Percentiles rank a stretch among this genome's conserved stretches.
These are phyloP conservation scores for Toxoplasma gondii DNA, from an alignment of 169 alveolate genomes.

Conservation along the genomic window DNA sequence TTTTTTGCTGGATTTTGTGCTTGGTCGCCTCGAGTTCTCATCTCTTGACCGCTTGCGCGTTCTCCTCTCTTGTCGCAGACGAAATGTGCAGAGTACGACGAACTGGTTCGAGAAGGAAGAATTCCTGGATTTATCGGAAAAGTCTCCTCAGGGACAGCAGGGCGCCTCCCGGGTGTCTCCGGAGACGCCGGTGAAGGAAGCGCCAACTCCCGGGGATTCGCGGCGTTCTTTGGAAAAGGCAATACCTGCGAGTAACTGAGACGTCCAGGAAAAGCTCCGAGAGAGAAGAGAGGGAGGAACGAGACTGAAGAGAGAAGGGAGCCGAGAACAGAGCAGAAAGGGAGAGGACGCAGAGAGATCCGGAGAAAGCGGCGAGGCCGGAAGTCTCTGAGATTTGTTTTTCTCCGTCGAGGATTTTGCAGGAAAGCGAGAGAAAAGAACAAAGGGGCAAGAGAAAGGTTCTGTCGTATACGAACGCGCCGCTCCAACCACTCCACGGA, in stretches of 20 bases:
- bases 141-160: not conserved
- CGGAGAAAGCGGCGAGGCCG: too few species aligned
- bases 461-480: too few species aligned
- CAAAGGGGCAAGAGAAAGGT: too few species aligned
- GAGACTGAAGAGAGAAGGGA: not conserved
- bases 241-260: not conserved
- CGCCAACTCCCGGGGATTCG: not conserved
- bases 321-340: not conserved
- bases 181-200: not conserved
- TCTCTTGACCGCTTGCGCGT: too few species aligned
- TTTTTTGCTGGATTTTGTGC: too few species aligned
- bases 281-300: not conserved
- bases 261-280: not conserved
- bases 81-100: not conserved
- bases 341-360: too few species aligned
- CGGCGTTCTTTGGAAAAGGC: not conserved
- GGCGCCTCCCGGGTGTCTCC: not conserved
- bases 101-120: not conserved
- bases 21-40: too few species aligned
- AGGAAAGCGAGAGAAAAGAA: too few species aligned
- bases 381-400: too few species aligned
- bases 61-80: too few species aligned
- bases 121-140: not conserved
- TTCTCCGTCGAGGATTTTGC: too few species aligned
- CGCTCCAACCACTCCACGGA: too few species aligned